Base-by-base conservation (phyloP, 2,329 filamentous ascomycete genomes). In the Stagonosporopsis tanaceti region DNA sequence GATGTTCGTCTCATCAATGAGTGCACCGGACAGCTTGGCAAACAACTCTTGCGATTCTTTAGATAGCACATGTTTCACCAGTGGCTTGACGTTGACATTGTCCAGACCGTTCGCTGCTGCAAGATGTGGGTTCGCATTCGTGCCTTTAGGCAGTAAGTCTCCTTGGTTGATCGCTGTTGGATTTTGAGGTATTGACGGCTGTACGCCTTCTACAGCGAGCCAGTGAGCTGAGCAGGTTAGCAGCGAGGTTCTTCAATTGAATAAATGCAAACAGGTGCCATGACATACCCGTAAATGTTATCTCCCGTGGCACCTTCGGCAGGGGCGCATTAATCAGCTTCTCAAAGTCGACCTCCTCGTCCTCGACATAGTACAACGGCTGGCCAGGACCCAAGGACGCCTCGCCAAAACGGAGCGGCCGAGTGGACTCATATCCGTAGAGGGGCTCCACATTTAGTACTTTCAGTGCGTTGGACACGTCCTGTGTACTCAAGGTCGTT, bases 271-370 rank as follows among this genome's bases (percentile, higher is more conserved):
- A 14, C 12, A 28, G 14, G 42, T 30, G 47, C 25, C 20, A 41
- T 24, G 24, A 39, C 83, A 54, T 80, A 94, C 92, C 90, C 38
- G 94, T 98, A 73, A 97, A 94, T 60, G 88, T 92, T 69, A 95
- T 90, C 76, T 99, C 95, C 47, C 94, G 85, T 32, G 95, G 95
- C 28, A 99, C 93, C 77, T 96, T 97, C 25, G 95, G 95, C 65
- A 99, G 79, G 4, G 95, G 92, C 63, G 93, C 93, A 79, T 99
- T 99, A 75, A 99, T 97, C 65, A 99, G 82, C 82, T 98, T 98
- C 81, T 99, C 95, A 73, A 99, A 98, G 77, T 99, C 95, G 52
- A 98, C 89, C 81, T 99, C 95, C 73, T 99, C 95, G 75, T 99
- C 95, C 73, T 99, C 95, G 35, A 99, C 90, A 75, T 99, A 99